Evolutionary conservation across 2,329 filamentous ascomycete genomes (phyloP).

Genomic region (Lachnellula occidentalis): DNA sequence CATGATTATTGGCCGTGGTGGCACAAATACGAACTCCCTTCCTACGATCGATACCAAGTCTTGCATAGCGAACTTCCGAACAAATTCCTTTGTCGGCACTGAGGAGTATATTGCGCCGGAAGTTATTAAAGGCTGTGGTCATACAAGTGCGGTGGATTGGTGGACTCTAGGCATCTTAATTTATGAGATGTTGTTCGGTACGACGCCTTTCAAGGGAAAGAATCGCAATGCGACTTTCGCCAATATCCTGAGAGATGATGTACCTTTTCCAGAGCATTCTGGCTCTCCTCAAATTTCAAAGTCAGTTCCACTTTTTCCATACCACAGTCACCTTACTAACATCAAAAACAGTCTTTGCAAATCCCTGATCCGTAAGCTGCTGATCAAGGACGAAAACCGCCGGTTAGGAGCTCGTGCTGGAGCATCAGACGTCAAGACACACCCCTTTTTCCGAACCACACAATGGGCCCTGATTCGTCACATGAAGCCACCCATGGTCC

Average conservation of each 20-base stretch:
- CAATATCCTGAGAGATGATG: constrained; percentile 92
- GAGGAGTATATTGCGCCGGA: constrained; percentile 99
- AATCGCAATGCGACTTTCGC: constrained; percentile 97
- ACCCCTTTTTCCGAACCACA: constrained; percentile 92
- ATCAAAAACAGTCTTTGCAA: constrained; percentile 71
- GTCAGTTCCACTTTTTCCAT: constrained; percentile 50
- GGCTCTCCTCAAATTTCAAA: constrained; percentile 83
- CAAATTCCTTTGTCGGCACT: constrained; percentile 96
- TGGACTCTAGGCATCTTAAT: constrained; percentile 97
- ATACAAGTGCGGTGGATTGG: constrained; percentile 98
- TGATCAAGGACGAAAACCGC: constrained; percentile 96
- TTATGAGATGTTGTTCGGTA: constrained; percentile 98
- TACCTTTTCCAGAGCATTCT: constrained; percentile 87
- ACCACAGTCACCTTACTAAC: constrained; percentile 29
- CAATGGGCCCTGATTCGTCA: constrained; percentile 97
- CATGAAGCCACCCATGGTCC: constrained; percentile 96
- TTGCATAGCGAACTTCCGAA: constrained; percentile 96
- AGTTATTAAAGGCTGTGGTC: constrained; percentile 96
- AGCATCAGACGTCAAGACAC: constrained; percentile 92
- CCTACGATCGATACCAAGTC: constrained; percentile 98
- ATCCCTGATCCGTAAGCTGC: constrained; percentile 87
- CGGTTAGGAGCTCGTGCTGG: constrained; percentile 90
- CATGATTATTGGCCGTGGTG: constrained; percentile 86
- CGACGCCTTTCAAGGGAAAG: constrained; percentile 98
- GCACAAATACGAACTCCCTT: constrained; percentile 76